A percentile compares a stretch with the other conserved stretches of the same genome.
Evolutionary conservation across 2,329 filamentous ascomycete species (phyloP).

Genomic region (Stachybotrys elegans): DNA sequence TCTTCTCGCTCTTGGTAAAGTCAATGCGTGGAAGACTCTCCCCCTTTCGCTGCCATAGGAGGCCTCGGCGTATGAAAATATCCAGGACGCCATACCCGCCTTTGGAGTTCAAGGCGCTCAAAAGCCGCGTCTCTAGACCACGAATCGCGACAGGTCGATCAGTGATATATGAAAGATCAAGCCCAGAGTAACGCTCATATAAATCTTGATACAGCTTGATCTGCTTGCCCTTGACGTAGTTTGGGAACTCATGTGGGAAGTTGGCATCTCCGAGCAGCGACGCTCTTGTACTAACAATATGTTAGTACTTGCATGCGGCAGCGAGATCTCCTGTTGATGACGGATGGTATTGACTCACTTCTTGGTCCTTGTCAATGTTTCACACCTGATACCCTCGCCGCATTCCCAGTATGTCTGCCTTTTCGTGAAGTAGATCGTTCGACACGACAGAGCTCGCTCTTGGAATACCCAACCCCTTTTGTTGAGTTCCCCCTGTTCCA

Average conservation of each 20-base stretch:
- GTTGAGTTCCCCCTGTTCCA: constrained; percentile 23
- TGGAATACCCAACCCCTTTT: constrained; percentile 34
- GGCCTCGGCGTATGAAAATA: constrained; percentile 9
- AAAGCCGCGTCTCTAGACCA: constrained; percentile 11
- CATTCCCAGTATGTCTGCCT: constrained; percentile 34
- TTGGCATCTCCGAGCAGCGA: constrained; percentile 14
- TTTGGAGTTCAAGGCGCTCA: constrained; percentile 7
- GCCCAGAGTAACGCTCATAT: constrained; percentile 12
- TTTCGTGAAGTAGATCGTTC: constrained; percentile 31
- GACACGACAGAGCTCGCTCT: constrained; percentile 28
- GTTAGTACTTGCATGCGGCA: background rate
- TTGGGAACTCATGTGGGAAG: constrained; percentile 8
- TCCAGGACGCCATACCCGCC: constrained; percentile 16
- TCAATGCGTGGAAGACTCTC: constrained; percentile 3
- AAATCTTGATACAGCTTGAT: constrained; percentile 12
- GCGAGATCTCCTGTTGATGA: background rate
- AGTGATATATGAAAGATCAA: constrained; percentile 7
- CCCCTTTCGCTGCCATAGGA: constrained; percentile 11
- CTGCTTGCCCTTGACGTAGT: constrained; percentile 7
- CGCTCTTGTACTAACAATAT: constrained; percentile 3
- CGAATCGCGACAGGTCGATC: constrained; percentile 15
- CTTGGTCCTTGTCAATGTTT: constrained; percentile 24
- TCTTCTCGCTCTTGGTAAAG: constrained; percentile 3
- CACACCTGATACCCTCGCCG: constrained; percentile 26
- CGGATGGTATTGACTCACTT: constrained; percentile 24